Evolutionary conservation across 306 rosid genomes (phyloP).

Genomic region (Bauhinia variegata): DNA sequence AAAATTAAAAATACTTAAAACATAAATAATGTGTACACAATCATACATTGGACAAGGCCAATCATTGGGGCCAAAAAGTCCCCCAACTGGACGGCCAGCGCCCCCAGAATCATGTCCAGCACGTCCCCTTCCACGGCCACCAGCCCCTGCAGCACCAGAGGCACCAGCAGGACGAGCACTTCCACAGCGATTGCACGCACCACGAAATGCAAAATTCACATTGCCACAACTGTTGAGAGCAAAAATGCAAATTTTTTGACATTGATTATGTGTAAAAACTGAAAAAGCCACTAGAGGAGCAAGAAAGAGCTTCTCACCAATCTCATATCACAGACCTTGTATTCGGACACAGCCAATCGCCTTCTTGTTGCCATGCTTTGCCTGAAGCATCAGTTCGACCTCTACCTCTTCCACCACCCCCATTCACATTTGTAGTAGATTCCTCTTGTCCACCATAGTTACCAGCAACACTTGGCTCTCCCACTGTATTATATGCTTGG

Average conservation of each 20-base stretch:
- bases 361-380: constrained; percentile 97
- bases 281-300: constrained; percentile 48
- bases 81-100: constrained; percentile 68
- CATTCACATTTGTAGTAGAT: constrained; percentile 55
- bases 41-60: constrained; percentile 98
- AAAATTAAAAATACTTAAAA: background rate
- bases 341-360: constrained; percentile 98
- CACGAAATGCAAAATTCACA: constrained; percentile 98
- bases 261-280: constrained; percentile 11
- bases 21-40: background rate
- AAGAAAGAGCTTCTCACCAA: constrained; percentile 98
- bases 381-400: constrained; percentile 79
- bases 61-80: constrained; percentile 97
- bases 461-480: constrained; percentile 55
- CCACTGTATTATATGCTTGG: constrained; percentile 49
- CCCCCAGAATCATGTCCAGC: constrained; percentile 68
- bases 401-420: constrained; percentile 65
- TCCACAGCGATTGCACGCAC: constrained; percentile 98
- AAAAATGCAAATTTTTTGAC: constrained; percentile 43
- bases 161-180: constrained; percentile 96
- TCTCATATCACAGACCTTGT: constrained; percentile 99
- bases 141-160: constrained; percentile 72
- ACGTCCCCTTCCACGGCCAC: constrained; percentile 95
- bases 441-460: constrained; percentile 59
- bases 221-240: constrained; percentile 78